A percentile compares a stretch with the other conserved stretches of the same genome.
These are phyloP conservation scores for Lactifluus volemus DNA, from an alignment of 768 basidiomycete genomes.

Conservation along the genomic window DNA sequence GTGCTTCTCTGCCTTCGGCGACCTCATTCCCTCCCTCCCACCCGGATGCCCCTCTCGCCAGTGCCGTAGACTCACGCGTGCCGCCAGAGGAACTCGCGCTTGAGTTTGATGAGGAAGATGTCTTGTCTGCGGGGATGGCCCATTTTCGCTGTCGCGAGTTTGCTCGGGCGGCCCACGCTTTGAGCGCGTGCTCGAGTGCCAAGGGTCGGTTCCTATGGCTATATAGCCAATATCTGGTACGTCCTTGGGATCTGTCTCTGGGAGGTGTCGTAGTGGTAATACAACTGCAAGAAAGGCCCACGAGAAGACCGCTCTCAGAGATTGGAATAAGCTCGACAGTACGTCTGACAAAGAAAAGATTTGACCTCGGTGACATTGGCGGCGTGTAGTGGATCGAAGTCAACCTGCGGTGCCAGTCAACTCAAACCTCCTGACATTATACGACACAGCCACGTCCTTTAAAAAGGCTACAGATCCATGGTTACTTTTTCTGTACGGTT, in stretches of 20 bases:
- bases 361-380: neutral
- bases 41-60: slow-evolving; percentile 12
- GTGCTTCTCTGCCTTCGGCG: slow-evolving; percentile 21
- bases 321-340: slow-evolving; percentile 83
- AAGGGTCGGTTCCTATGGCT: slow-evolving; percentile 69
- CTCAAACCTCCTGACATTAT: slow-evolving; percentile 43
- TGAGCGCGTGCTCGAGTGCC: slow-evolving; percentile 57
- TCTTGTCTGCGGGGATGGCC: slow-evolving; percentile 59
- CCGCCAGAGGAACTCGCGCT: slow-evolving; percentile 24
- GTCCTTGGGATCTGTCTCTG: slow-evolving; percentile 24
- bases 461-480: slow-evolving; percentile 63
- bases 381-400: slow-evolving; percentile 53
- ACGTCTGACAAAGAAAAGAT: slow-evolving; percentile 22
- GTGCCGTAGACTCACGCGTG: slow-evolving; percentile 3
- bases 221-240: slow-evolving; percentile 82
- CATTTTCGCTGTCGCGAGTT: slow-evolving; percentile 76
- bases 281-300: slow-evolving; percentile 44
- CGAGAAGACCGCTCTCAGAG: slow-evolving; percentile 73
- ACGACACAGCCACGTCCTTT: slow-evolving; percentile 38
- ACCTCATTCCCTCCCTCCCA: slow-evolving; percentile 10
- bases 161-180: slow-evolving; percentile 54
- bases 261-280: slow-evolving; percentile 6
- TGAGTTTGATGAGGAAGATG: slow-evolving; percentile 60
- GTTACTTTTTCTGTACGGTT: slow-evolving; percentile 64
- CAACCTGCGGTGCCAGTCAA: slow-evolving; percentile 65